Evolutionary conservation across 176 grass and related monocot species (phyloP), one percentile per base, ranked within the genome.

Genomic region (Zizania latifolia): DNA sequence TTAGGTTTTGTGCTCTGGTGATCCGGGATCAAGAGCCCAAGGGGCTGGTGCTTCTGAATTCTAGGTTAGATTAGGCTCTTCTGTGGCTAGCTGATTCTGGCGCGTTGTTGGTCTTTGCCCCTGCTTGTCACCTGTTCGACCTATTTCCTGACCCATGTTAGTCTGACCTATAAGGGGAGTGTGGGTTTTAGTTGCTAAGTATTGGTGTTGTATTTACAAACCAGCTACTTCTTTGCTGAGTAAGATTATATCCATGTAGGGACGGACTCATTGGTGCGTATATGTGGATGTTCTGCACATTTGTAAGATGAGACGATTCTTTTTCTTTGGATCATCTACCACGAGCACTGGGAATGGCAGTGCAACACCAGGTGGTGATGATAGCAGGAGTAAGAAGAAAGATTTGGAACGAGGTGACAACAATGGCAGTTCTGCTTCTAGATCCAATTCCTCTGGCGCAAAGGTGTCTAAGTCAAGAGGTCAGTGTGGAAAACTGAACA

Each of bases 251-350:
- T 24, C 35, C 22, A 39, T 48, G 58, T 32, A 76, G 78, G 36
- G 11, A 46, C 65, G 36, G 11, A 37, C 65, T 77, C 29, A 10
- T 46, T 31, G 28, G 0, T 10, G 55, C 19, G 33, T 9, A n/a
- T 33, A 53, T 21, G 28, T 71, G 44, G 11, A 31, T 17, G 35
- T 28, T 36, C 84, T 15, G 10, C 44, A 8, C 11, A 31, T 63
- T 22, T 13, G 2, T 6, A 58, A 48, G 46, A 82, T 82, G 85
- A 77, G 58, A 38, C 64, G 72, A 2, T 86, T 86, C 72, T 77
- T 86, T 15, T 86, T 82, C 72, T 82, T 82, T 10, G 84, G 84
- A 8, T 83, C 84, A 27, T 35, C 84, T 12, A 14, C 72, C 13
- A 2, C 70, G 2, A 70, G 70, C 17, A 0, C 58, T 32, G 28